Evolutionary conservation across 805 yeast genomes (phyloP).

Genomic region (Cyberlindnera maritima): DNA sequence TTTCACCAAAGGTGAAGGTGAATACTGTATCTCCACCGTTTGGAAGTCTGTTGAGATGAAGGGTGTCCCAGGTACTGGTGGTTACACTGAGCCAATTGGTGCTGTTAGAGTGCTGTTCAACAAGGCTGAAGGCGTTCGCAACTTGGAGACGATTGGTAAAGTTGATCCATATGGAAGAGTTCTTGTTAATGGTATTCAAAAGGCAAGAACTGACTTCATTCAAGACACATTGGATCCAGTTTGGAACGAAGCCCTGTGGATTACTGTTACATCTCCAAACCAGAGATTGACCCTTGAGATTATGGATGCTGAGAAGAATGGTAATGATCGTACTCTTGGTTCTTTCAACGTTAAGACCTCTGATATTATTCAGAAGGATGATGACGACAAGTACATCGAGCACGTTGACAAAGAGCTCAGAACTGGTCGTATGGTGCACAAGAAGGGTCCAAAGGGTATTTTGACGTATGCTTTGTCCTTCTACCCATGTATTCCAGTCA

Average conservation of each 20-base stretch:
- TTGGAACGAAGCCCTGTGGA: conserved; percentile 80
- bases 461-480: conserved; percentile 74
- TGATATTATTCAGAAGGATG: conserved; percentile 60
- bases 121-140: conserved; percentile 71
- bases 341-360: conserved; percentile 66
- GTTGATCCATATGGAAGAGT: conserved; percentile 90
- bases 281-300: conserved; percentile 84
- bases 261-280: conserved; percentile 78
- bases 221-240: conserved; percentile 73
- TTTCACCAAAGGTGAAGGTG: conserved; percentile 67
- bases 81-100: conserved; percentile 94
- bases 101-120: conserved; percentile 72
- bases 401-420: conserved; percentile 53
- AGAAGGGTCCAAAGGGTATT: conserved; percentile 81
- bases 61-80: conserved; percentile 67
- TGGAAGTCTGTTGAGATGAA: conserved; percentile 87
- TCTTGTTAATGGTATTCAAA: conserved; percentile 70
- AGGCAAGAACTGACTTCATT: conserved; percentile 70
- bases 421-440: conserved; percentile 62
- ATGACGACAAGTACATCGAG: conserved; percentile 62
- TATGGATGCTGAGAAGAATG: conserved; percentile 81
- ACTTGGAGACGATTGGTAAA: conserved; percentile 85
- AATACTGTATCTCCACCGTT: conserved; percentile 59
- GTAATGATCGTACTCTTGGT: conserved; percentile 88
- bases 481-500: conserved; percentile 80